phyloP scores from a whole-genome alignment of 148 eudicot genomes.

The Rhododendron vialii region DNA sequence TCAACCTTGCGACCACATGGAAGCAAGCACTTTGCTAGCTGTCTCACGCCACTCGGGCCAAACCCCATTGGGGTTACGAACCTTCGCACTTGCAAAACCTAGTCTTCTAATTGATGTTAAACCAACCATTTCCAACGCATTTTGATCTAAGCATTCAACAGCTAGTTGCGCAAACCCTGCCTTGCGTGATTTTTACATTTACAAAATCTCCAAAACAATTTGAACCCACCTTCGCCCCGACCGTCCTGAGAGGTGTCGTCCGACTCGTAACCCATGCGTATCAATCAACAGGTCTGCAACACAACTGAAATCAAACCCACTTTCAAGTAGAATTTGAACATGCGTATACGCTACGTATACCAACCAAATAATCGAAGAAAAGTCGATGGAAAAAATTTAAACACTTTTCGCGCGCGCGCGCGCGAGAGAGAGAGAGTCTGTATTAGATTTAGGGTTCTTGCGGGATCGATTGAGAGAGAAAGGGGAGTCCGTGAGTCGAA shows the following conservation, averaged over 20 bases:
- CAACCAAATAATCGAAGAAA: background rate
- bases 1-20: background rate
- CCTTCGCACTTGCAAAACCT: background rate
- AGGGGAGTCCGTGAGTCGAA: too few relatives aligned
- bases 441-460: too few relatives aligned
- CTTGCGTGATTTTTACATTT: background rate
- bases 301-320: background rate
- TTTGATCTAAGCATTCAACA: background rate
- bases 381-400: background rate
- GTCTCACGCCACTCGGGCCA: background rate
- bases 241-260: slow-evolving; percentile 34
- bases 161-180: background rate
- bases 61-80: background rate
- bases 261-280: slow-evolving; percentile 30
- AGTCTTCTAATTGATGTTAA: background rate
- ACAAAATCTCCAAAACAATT: background rate
- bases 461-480: too few relatives aligned
- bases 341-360: background rate
- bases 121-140: background rate
- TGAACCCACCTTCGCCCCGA: slow-evolving; percentile 34
- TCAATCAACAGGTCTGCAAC: slow-evolving; percentile 12
- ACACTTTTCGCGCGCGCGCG: background rate
- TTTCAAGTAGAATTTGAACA: background rate
- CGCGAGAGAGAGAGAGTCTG: background rate
- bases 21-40: background rate